A percentile compares a stretch with the other conserved stretches of the same genome.
phyloP scores from a whole-genome alignment of 192 early-diverging fungal genomes.

The Geranomyces michiganensis region DNA sequence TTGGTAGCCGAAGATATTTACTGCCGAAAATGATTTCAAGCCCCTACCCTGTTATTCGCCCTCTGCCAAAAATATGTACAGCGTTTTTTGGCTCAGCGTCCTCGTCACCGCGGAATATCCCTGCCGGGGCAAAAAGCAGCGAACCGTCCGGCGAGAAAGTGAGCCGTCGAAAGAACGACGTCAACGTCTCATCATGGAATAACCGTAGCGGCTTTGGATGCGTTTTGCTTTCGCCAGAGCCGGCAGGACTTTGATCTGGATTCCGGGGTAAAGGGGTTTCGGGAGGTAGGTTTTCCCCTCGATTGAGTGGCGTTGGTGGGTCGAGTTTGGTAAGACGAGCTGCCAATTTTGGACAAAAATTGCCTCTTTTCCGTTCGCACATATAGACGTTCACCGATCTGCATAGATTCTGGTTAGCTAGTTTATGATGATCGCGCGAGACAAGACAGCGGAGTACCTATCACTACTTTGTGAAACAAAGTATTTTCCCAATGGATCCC shows the following conservation, averaged over 20 bases:
- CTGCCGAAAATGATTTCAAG: neutral
- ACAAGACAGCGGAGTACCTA: slow-evolving; percentile 51
- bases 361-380: slow-evolving; percentile 18
- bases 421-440: too few species aligned
- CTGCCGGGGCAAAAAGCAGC: slow-evolving; percentile 80
- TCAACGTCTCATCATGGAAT: slow-evolving; percentile 77
- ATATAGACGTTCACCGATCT: slow-evolving; percentile 45
- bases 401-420: neutral
- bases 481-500: slow-evolving; percentile 89
- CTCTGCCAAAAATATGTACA: slow-evolving; percentile 69
- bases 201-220: slow-evolving; percentile 23
- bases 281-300: neutral
- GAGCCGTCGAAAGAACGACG: slow-evolving; percentile 88
- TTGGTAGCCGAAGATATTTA: neutral
- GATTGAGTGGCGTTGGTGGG: neutral
- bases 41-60: slow-evolving; percentile 34
- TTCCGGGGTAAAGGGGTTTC: neutral
- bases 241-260: neutral
- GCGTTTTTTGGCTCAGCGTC: slow-evolving; percentile 56
- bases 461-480: slow-evolving; percentile 93
- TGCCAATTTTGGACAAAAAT: slow-evolving; percentile 3
- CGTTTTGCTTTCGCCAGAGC: neutral
- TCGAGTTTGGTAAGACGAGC: slow-evolving; percentile 10
- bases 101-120: slow-evolving; percentile 40
- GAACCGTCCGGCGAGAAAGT: slow-evolving; percentile 88